These are phyloP conservation scores for Nitzschia sp. DNA, from an alignment of 108 stramenopile genomes.

Conservation along the genomic window DNA sequence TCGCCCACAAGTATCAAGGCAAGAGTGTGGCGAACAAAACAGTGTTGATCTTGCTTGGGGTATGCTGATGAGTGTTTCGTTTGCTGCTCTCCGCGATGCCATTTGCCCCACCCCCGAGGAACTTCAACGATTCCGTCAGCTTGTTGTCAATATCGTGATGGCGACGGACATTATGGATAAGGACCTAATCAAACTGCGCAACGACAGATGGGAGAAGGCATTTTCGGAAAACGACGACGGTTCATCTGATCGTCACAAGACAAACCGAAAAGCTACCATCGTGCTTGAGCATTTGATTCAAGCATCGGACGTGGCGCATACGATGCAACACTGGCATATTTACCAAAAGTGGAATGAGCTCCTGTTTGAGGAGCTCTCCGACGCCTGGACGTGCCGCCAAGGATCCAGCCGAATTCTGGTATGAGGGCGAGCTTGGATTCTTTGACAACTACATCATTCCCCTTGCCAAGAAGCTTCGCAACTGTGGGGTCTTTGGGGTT, in stretches of 20 bases:
- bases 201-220: constrained; percentile 9
- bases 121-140: too few species aligned
- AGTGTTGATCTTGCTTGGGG: neutral
- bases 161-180: too few species aligned
- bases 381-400: constrained; percentile 26
- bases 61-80: neutral
- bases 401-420: constrained; percentile 32
- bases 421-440: constrained; percentile 32
- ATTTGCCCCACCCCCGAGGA: neutral
- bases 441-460: too few species aligned
- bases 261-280: neutral
- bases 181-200: constrained; percentile 5
- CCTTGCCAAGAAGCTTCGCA: constrained; percentile 3
- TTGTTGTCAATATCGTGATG: too few species aligned
- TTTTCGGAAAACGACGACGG: neutral
- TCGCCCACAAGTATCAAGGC: neutral
- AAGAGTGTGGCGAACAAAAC: constrained; percentile 13
- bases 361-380: constrained; percentile 33
- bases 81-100: neutral
- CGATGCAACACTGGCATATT: too few species aligned
- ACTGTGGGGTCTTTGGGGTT: constrained; percentile 10
- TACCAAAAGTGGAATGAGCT: constrained; percentile 45
- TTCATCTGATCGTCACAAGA: neutral
- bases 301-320: too few species aligned
- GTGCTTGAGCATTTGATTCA: constrained; percentile 10